Evolutionary conservation across 192 early-diverging fungal genomes (phyloP).

Genomic region (Chytriomyces hyalinus): DNA sequence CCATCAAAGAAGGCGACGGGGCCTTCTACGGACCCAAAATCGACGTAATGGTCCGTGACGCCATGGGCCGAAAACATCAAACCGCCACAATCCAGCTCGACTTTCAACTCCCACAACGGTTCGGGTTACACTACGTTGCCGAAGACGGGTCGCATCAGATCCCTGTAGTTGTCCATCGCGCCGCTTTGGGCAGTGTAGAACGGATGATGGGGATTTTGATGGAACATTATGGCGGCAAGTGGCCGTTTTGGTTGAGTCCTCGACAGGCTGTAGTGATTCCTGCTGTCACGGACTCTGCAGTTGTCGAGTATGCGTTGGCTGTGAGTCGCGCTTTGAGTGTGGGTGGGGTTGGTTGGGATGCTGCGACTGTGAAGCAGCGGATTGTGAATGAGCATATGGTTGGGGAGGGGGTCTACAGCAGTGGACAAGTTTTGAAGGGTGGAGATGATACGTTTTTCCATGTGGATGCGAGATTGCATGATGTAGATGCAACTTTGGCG

Average conservation of each 20-base stretch:
- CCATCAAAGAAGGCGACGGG: conserved; percentile 83
- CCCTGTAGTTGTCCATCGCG: conserved; percentile 95
- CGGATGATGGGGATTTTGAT: conserved; percentile 94
- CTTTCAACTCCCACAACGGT: conserved; percentile 90
- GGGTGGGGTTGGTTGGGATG: conserved; percentile 31
- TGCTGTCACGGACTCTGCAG: conserved; percentile 49
- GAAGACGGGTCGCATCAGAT: conserved; percentile 65
- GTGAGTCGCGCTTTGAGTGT: conserved; percentile 43
- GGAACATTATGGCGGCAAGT: conserved; percentile 88
- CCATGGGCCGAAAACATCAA: conserved; percentile 81
- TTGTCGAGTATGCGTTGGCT: conserved; percentile 71
- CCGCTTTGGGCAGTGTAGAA: conserved; percentile 89
- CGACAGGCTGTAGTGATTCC: conserved; percentile 88
- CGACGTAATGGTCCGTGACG: conserved; percentile 85
- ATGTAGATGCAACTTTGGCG: conserved; percentile 75
- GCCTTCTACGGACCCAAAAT: conserved; percentile 98
- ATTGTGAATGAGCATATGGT: conserved; percentile 31
- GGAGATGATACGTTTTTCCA: conserved; percentile 61
- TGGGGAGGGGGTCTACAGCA: conserved; percentile 48
- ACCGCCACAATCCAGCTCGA: conserved; percentile 96
- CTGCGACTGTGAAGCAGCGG: conserved; percentile 35
- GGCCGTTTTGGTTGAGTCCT: conserved; percentile 96
- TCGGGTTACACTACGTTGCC: conserved; percentile 74
- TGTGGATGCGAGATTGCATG: conserved; percentile 56
- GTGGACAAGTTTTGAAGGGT: neutral